Conservation (phyloP, 1,139 yeast species). For the Taphrina sp. region DNA sequence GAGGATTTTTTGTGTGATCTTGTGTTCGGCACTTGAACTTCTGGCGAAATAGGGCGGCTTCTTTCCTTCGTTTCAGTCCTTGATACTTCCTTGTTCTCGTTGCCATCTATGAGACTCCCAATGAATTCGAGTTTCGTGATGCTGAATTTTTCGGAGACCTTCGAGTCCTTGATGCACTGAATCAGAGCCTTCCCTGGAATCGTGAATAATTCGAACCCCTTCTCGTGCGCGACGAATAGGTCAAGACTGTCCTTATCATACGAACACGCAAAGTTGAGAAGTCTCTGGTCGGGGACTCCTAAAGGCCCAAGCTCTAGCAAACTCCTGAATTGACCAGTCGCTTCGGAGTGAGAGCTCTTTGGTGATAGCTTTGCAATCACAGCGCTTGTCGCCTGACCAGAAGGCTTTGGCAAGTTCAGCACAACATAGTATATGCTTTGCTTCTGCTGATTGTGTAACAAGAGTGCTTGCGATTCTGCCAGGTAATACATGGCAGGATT, state of each 20-base stretch:
- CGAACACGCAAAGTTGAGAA: neutral
- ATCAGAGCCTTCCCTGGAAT: no score
- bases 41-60: no score
- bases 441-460: neutral
- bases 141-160: neutral
- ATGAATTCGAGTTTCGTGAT: constrained; percentile 6
- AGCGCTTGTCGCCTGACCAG: neutral
- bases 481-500: neutral
- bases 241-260: neutral
- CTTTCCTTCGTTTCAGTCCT: no score
- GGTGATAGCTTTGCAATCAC: neutral
- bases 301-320: neutral
- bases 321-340: constrained; percentile 4
- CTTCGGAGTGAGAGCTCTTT: constrained; percentile 7
- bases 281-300: neutral
- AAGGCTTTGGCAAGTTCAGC: neutral
- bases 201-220: neutral
- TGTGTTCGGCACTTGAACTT: neutral
- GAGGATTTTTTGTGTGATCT: neutral
- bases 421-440: neutral
- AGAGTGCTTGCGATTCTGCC: neutral
- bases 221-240: constrained; percentile 4
- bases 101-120: neutral
- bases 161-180: neutral
- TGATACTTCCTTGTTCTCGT: neutral